phyloP scores from a whole-genome alignment of 345 rosid species.

The Populus ilicifolia region DNA sequence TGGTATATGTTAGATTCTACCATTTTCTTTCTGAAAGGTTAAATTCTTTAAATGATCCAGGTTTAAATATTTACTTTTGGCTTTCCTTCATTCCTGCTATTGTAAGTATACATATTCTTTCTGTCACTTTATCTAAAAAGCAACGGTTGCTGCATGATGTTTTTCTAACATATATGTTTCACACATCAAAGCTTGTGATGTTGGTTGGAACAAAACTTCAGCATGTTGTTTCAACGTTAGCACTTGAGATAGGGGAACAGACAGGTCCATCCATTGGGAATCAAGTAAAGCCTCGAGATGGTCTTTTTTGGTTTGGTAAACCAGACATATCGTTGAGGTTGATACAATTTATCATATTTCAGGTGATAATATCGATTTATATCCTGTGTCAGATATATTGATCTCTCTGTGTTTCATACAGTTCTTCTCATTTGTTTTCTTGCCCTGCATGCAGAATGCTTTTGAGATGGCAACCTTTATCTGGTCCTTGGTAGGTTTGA shows the following conservation, averaged over 20 bases:
- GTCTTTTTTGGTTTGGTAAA: conserved; percentile 89
- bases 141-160: background rate
- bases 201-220: conserved; percentile 87
- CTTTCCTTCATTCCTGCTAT: conserved; percentile 88
- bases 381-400: background rate
- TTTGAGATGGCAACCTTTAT: conserved; percentile 95
- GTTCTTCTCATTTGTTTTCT: conserved; percentile 2
- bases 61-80: conserved; percentile 90
- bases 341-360: conserved; percentile 87
- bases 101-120: conserved; percentile 43
- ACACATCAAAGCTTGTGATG: conserved; percentile 67
- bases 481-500: conserved; percentile 78
- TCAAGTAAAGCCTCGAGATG: conserved; percentile 92
- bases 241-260: conserved; percentile 77
- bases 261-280: conserved; percentile 53
- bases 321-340: conserved; percentile 68
- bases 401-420: background rate
- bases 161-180: conserved; percentile 9
- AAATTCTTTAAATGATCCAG: conserved; percentile 36
- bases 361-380: conserved; percentile 34
- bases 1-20: background rate
- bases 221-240: conserved; percentile 81
- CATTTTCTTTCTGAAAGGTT: background rate
- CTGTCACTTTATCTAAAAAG: background rate
- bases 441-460: conserved; percentile 63